phyloP scores from a whole-genome alignment of 805 yeast species.

The Kluyveromyces starmeri region DNA sequence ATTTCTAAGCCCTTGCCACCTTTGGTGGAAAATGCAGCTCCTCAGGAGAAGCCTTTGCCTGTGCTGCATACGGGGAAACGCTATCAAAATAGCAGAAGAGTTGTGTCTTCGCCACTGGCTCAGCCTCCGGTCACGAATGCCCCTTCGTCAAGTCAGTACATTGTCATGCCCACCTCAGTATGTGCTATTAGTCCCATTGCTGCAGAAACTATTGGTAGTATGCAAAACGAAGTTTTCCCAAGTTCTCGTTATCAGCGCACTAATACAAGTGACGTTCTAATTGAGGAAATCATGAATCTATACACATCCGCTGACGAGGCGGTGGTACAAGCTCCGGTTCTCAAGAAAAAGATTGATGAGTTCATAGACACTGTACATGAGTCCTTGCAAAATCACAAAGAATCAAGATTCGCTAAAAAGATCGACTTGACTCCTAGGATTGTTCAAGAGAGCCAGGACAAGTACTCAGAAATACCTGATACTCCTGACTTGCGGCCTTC shows the following conservation, averaged over 20 bases:
- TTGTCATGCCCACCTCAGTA: neutral
- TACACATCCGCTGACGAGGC: conserved; percentile 9
- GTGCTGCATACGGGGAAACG: neutral
- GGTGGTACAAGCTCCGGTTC: neutral
- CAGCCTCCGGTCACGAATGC: neutral
- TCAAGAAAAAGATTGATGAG: conserved; percentile 1
- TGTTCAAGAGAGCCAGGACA: neutral
- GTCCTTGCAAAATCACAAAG: conserved; percentile 1
- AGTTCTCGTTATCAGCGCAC: neutral
- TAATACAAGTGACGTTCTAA: conserved; percentile 15
- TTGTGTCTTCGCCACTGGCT: neutral
- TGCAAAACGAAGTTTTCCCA: too few species aligned
- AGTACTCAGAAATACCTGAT: neutral
- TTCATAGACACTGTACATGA: conserved; percentile 3
- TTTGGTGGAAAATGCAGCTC: neutral
- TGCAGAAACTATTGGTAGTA: neutral
- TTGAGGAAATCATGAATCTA: conserved; percentile 23
- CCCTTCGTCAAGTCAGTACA: neutral
- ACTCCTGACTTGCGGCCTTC: neutral
- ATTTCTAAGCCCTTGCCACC: neutral
- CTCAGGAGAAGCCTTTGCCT: neutral
- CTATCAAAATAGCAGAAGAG: neutral
- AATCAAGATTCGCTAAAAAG: neutral
- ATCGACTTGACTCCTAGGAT: neutral
- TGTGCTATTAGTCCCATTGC: neutral